Evolutionary conservation across 331 rosid genomes (phyloP).

Genomic region (Erythrophleum ivorense): DNA sequence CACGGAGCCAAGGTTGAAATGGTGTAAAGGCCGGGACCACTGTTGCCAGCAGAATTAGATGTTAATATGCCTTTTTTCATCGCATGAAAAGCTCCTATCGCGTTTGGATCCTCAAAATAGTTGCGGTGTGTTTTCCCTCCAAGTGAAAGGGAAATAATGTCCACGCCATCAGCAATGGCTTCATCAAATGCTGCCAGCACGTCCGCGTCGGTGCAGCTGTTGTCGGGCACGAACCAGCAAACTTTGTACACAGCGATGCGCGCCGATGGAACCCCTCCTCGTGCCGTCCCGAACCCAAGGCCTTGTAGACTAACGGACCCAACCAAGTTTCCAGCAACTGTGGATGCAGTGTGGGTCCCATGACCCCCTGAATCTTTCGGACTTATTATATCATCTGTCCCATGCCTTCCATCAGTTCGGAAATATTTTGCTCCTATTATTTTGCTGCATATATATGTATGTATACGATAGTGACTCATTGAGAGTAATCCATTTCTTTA

Average conservation of each 20-base stretch:
- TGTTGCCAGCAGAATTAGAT: slow-evolving; percentile 45
- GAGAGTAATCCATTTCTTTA: too few species aligned
- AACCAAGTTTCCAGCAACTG: neutral
- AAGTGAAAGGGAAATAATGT: neutral
- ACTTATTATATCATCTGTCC: neutral
- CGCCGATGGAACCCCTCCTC: too few species aligned
- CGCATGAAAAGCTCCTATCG: slow-evolving; percentile 47
- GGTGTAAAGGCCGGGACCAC: slow-evolving; percentile 34
- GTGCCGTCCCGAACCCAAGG: too few species aligned
- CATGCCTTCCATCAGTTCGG: neutral
- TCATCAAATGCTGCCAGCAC: slow-evolving; percentile 8
- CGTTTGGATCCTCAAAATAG: slow-evolving; percentile 39
- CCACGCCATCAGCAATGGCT: neutral
- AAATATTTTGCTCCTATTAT: too few species aligned
- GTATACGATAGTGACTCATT: too few species aligned
- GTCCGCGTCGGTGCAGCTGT: neutral
- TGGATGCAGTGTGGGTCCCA: slow-evolving; percentile 7
- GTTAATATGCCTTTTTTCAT: slow-evolving; percentile 46
- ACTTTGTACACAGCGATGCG: too few species aligned
- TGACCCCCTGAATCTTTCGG: neutral
- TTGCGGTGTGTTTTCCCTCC: neutral
- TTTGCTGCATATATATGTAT: neutral
- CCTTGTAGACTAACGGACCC: too few species aligned
- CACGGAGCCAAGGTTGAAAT: slow-evolving; percentile 40
- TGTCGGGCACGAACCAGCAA: neutral